Conservation (phyloP, 805 yeast species). For the Kazachstania kunashirensis region DNA sequence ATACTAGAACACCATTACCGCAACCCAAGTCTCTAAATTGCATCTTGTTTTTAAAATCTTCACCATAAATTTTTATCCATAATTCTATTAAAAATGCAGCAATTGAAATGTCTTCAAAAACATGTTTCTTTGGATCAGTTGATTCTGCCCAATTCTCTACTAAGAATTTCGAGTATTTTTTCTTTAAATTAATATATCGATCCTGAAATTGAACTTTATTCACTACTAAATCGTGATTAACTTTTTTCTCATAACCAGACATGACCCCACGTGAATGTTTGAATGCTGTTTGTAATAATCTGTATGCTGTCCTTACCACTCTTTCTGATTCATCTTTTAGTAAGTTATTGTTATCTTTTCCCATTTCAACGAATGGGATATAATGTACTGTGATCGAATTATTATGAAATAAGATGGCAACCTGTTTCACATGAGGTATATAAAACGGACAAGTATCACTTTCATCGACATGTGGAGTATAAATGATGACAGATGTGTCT, state of each 20-base stretch:
- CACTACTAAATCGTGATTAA: conserved; percentile 79
- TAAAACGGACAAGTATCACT: conserved; percentile 71
- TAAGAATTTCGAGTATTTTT: conserved; percentile 63
- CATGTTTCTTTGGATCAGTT: conserved; percentile 92
- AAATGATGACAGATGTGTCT: conserved; percentile 49
- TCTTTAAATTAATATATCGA: conserved; percentile 68
- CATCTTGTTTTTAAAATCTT: conserved; percentile 28
- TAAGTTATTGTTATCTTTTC: conserved; percentile 4
- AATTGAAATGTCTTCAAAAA: conserved; percentile 90
- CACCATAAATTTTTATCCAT: conserved; percentile 51
- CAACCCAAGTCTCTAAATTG: conserved; percentile 88
- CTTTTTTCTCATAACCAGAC: conserved; percentile 80
- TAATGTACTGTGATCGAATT: conserved; percentile 60
- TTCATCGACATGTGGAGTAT: conserved; percentile 61
- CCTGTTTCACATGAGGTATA: conserved; percentile 74
- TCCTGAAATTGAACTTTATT: conserved; percentile 77
- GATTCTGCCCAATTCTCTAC: conserved; percentile 86
- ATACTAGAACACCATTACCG: conserved; percentile 83
- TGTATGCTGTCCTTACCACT: conserved; percentile 69
- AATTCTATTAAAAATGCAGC: conserved; percentile 88
- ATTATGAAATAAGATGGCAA: conserved; percentile 52
- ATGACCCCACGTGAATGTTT: conserved; percentile 79
- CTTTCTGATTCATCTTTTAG: conserved; percentile 40
- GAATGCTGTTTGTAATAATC: conserved; percentile 66
- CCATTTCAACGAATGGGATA: conserved; percentile 41